Conservation (phyloP, 208 protist species). For the Leishmania tarentolae region DNA sequence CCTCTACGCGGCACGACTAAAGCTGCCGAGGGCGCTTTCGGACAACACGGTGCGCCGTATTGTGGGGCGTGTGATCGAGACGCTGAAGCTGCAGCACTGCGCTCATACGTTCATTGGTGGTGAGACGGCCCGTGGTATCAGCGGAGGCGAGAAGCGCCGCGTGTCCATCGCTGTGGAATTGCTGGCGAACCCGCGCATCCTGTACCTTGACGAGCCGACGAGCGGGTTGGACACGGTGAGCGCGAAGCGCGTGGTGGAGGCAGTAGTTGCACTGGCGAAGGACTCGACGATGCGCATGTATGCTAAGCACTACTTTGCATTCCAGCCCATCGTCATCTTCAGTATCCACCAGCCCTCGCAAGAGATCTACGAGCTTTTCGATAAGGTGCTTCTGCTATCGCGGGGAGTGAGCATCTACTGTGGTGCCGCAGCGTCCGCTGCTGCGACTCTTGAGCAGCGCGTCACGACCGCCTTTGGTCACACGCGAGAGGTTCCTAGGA, state of each 20-base stretch:
- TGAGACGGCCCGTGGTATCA: slow-evolving; percentile 79
- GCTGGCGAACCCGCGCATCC: slow-evolving; percentile 88
- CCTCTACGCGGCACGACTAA: slow-evolving; percentile 88
- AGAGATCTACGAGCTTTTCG: slow-evolving; percentile 89
- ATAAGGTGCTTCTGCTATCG: slow-evolving; percentile 87
- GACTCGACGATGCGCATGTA: slow-evolving; percentile 81
- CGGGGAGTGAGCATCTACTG: slow-evolving; percentile 85
- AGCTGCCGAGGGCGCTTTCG: slow-evolving; percentile 85
- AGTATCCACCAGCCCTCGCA: slow-evolving; percentile 93
- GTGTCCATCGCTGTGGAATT: slow-evolving; percentile 93
- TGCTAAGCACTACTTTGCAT: slow-evolving; percentile 87
- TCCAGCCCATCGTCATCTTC: slow-evolving; percentile 90
- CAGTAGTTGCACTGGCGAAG: slow-evolving; percentile 80
- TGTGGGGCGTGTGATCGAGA: slow-evolving; percentile 67
- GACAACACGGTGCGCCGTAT: slow-evolving; percentile 62
- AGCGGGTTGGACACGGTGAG: slow-evolving; percentile 88
- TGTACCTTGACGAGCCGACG: slow-evolving; percentile 93
- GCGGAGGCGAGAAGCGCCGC: slow-evolving; percentile 90
- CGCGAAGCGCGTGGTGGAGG: slow-evolving; percentile 82
- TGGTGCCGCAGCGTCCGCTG: slow-evolving; percentile 69
- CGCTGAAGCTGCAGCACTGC: slow-evolving; percentile 76
- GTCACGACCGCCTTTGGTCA: slow-evolving; percentile 51
- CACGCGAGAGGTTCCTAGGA: slow-evolving; percentile 40
- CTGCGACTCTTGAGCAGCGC: slow-evolving; percentile 57
- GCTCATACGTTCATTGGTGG: slow-evolving; percentile 77